phyloP scores from a whole-genome alignment of 2,329 filamentous ascomycete species.

The Colletotrichum cuscutae region DNA sequence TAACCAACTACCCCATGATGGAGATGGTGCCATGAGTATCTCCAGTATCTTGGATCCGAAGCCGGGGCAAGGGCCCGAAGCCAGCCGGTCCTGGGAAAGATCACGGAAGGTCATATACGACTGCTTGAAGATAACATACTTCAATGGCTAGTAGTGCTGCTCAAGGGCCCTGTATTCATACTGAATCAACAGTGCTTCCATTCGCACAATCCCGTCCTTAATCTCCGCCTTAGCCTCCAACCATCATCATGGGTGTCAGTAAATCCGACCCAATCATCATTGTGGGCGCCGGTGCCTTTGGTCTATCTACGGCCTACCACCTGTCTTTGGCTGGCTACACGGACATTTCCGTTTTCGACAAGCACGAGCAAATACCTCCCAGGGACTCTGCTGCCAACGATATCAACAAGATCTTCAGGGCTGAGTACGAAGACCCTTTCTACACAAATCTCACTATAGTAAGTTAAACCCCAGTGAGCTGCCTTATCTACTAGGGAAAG shows the following conservation, averaged over 20 bases:
- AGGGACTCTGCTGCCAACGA: constrained; percentile 65
- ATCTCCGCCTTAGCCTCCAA: not conserved
- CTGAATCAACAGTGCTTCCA: not conserved
- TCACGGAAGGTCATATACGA: not conserved
- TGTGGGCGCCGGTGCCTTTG: constrained; percentile 60
- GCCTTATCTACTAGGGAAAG: not conserved
- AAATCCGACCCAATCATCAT: constrained; percentile 46
- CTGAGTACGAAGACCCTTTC: constrained; percentile 67
- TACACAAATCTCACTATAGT: constrained; percentile 66
- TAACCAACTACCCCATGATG: not conserved
- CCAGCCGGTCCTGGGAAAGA: not conserved
- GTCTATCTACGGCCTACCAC: constrained; percentile 60
- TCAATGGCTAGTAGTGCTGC: constrained; percentile 7
- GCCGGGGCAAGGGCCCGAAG: constrained; percentile 14
- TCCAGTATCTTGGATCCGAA: not conserved
- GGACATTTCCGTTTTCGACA: constrained; percentile 59
- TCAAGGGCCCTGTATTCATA: not conserved
- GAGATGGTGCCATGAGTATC: not conserved
- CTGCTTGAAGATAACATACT: constrained; percentile 10
- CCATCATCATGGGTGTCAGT: constrained; percentile 35
- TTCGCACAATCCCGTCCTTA: not conserved
- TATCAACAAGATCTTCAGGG: constrained; percentile 70
- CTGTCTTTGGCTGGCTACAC: constrained; percentile 55
- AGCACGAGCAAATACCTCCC: constrained; percentile 52
- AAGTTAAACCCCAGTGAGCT: constrained; percentile 31